Base-by-base conservation (phyloP, 139 green algal species). In the Yamagishiella unicocca region DNA sequence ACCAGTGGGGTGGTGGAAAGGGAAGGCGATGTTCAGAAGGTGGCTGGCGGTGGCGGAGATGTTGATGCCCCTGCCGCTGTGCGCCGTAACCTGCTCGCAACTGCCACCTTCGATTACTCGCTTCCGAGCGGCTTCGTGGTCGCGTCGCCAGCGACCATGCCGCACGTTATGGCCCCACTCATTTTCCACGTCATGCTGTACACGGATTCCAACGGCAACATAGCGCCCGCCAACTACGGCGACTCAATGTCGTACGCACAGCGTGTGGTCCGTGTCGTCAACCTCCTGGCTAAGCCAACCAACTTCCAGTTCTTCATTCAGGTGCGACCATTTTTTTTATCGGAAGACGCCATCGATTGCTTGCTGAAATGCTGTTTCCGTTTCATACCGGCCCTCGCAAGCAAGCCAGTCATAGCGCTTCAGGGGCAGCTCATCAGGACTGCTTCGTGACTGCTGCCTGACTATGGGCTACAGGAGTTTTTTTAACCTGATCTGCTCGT, bases 131-230 rank as follows among this genome's bases (percentile, higher is more conserved):
- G 38, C n/a, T 85, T 76, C 38, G 62, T 25, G 6, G 7, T 29
- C 2, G 3, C 38, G 22, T 2, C 62, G 31, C 81, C 81, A 0
- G 29, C 37, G 6, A 17, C 5, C 14, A 29, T 87, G 81, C 45
- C 66, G 31, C 9, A 45, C 22, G 27, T 87, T 0, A 19, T 54
- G 29, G 12, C 70, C 1, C 81, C 81, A 12, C 21, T 87, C 27
- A 33, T 87, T 2, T 78, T 87, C 43, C 81, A 87, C 67, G 6
- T 87, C 35, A 68, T 87, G 81, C 61, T 70, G n/a, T 87, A 87
- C 62, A 70, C n/a, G 3, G 66, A 68, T 46, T 45, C 0, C 9
- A 58, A 42, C 25, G 81, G 66, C 67, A 22, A 27, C 19, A 45
- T 55, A 31, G 81, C 45, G 5, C 81, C 81, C 19, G 3, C 31